Evolutionary conservation across 2,329 filamentous ascomycete genomes (phyloP), one percentile per base, ranked within the genome.

Genomic region (Microsporum ferrugineum): DNA sequence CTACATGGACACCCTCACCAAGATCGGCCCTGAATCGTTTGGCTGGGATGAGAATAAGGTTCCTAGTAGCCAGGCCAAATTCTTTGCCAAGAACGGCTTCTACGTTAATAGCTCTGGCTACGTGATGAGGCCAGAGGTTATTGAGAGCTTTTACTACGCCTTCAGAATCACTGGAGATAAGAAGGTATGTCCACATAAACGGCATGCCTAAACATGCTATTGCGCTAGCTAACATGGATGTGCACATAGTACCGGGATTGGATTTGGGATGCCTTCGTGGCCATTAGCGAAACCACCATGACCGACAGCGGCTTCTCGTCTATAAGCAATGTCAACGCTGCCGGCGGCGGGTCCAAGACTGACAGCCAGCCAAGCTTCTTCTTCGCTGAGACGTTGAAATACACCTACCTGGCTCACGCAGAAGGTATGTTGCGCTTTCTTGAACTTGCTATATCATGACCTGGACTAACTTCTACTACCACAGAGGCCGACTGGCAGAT

Each of bases 381-480:
- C 78, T 90, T 95, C 72, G 89, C 90, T 0, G 90, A 95, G 77
- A 87, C 91, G 64, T 71, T 95, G 72, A 95, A 95, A 79, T 95
- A 95, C 72, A 78, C 82, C 61, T 95, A 88, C 75, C 71, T 95
- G 67, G 88, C 88, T 62, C 84, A 85, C 69, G 79, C 82, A 0
- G 58, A 38, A 14, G 53, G 53, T 56, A 56, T 38, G 53, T 17
- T 14, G 7, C 3, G 5, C 31, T 17, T 2, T 8, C 51, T 36
- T 56, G 31, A 36, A 49, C 7, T 7, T 2, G 0, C 14, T 5
- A 0, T 45, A 17, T 5, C 1, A 23, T 23, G 17, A 23, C 17
- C 17, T 23, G 17, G 17, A 23, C 45, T 51, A 51, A 51, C 45
- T 31, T 51, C 8, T 23, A 23, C n/a, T 12, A 12, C 12, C 53